Conservation (phyloP, 768 basidiomycete species). For the Phanerodontia chrysosporium region DNA sequence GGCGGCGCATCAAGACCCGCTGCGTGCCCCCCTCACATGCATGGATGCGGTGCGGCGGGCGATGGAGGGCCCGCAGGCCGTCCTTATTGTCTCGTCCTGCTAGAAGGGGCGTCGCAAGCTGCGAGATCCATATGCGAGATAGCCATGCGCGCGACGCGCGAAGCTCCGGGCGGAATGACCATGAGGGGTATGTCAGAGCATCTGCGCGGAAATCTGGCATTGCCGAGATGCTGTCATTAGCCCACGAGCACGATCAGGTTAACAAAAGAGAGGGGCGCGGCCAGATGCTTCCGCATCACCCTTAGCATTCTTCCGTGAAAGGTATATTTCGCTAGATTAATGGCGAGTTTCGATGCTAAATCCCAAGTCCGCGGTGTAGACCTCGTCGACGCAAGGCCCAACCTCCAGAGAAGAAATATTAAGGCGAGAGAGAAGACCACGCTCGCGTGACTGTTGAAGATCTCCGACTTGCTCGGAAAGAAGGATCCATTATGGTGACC, state of each 20-base stretch:
- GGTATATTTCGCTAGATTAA: no score
- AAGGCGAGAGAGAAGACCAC: neutral
- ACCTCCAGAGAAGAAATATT: neutral
- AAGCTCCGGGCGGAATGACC: neutral
- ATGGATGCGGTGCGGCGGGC: neutral
- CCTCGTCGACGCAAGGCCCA: no score
- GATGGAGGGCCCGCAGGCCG: neutral
- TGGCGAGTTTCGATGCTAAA: no score
- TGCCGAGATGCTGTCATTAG: neutral
- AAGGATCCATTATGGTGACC: neutral
- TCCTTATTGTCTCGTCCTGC: neutral
- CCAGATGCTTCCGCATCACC: neutral
- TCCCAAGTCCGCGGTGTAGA: no score
- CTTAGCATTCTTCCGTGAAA: neutral
- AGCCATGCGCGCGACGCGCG: neutral
- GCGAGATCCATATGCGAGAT: neutral
- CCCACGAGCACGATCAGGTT: neutral
- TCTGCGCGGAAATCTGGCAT: neutral
- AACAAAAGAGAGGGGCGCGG: neutral
- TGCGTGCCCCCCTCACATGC: neutral
- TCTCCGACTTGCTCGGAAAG: neutral
- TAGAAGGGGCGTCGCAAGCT: neutral
- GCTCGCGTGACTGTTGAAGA: neutral
- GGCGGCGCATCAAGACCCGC: neutral
- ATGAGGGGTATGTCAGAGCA: neutral